Base-by-base conservation (phyloP, 2,329 filamentous ascomycete species). In the Tricladium varicosporioides region DNA sequence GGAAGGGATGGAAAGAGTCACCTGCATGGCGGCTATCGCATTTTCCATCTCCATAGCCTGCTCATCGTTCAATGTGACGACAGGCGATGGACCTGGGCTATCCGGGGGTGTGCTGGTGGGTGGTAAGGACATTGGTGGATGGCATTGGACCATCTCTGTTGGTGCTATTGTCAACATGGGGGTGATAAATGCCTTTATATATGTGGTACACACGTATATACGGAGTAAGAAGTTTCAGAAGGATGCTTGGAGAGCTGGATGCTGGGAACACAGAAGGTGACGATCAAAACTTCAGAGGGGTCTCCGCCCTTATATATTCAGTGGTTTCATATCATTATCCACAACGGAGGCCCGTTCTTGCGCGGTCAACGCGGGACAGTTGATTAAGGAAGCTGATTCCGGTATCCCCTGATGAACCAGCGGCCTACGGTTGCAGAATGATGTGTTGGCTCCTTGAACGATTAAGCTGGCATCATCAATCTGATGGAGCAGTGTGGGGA, bases 341-440 rank as follows among this genome's bases (percentile, higher is more conserved):
- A 18, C 14, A 40, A 47, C 32, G 40, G 51, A 58, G 51, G 40
- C 54, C 56, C 22, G 48, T 51, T 54, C 56, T 58, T 44, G 47
- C 27, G 51, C 40, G 51, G 46, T 47, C 51, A 58, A 54, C 56
- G 46, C 51, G 46, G 51, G 51, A 54, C 10, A 27, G 43, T 51
- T 16, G 51, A 52, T 45, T 54, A 48, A 45, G 46, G 45, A 57
- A 53, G 27, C 43, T 50, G 33, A 57, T 45, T 53, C 50, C 19
- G 22, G 45, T 53, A 40, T 49, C 54, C 14, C 49, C 32, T 57
- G 27, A 42, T 40, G 22, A 48, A 48, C 22, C 46, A 13, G 22
- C 16, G 46, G 46, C 46, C 22, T 48, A 48, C 27, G 46, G 46
- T 48, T 48, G 22, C 22, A 32, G 46, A 5, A 48, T 48, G n/a